A percentile compares a stretch with the other conserved stretches of the same genome.
Evolutionary conservation across 2,329 filamentous ascomycete species (phyloP).

Genomic region (Cadophora sp.): DNA sequence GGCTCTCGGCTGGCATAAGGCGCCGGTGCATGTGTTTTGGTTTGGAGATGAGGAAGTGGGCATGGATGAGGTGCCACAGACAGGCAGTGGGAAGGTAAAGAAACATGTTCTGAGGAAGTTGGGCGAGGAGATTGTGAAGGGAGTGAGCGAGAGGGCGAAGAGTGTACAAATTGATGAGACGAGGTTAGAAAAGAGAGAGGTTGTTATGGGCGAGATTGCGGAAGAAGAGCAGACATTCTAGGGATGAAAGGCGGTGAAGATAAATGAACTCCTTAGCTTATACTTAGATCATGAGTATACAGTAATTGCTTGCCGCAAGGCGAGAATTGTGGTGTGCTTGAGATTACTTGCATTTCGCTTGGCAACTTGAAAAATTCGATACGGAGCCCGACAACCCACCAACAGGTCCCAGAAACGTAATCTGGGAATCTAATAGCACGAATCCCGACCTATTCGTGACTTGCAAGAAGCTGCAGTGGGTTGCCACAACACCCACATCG

Average conservation of each 20-base stretch:
- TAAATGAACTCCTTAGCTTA: background rate
- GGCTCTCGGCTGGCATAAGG: constrained; percentile 70
- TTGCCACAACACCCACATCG: too few relatives aligned
- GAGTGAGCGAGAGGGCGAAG: constrained; percentile 5
- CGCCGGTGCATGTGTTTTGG: constrained; percentile 78
- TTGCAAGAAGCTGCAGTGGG: too few relatives aligned
- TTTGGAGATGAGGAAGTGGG: constrained; percentile 65
- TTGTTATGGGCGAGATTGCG: background rate
- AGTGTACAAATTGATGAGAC: background rate
- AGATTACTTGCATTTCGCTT: background rate
- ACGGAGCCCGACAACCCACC: background rate
- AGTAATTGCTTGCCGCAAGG: background rate
- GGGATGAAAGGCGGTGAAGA: background rate
- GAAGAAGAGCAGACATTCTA: constrained; percentile 8
- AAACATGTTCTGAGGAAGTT: constrained; percentile 52
- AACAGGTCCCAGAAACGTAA: background rate
- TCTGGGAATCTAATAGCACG: too few relatives aligned
- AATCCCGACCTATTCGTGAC: too few relatives aligned
- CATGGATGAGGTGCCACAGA: constrained; percentile 63
- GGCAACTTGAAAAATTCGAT: background rate
- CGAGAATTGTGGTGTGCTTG: background rate
- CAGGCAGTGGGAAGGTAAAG: constrained; percentile 75
- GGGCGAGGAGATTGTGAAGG: constrained; percentile 33
- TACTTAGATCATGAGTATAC: background rate
- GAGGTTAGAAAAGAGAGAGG: background rate